Conservation (phyloP, 169 alveolate genomes). For the Eimeria sp. region DNA sequence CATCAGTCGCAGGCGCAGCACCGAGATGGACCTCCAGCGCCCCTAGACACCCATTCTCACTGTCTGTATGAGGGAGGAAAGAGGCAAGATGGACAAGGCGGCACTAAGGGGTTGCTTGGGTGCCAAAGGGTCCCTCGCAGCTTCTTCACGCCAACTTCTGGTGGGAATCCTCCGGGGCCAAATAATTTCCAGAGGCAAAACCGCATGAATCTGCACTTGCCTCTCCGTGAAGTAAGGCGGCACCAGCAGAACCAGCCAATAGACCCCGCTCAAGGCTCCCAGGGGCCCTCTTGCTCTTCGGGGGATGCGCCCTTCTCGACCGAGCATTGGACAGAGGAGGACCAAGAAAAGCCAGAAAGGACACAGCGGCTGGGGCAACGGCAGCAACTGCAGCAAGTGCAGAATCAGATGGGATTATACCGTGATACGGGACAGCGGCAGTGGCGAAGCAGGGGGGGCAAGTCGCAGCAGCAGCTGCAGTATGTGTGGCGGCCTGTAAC, state of each 20-base stretch:
- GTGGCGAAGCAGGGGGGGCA: background rate
- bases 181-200: background rate
- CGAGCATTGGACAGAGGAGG: background rate
- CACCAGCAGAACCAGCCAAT: background rate
- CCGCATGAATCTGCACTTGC: background rate
- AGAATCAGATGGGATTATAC: background rate
- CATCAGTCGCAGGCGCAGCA: background rate
- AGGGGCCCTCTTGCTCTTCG: background rate
- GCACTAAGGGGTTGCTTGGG: background rate
- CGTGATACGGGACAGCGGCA: background rate
- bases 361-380: slow-evolving; percentile 2
- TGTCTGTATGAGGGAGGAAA: background rate
- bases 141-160: background rate
- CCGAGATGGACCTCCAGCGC: background rate
- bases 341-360: background rate
- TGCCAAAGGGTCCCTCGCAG: background rate
- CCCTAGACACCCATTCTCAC: background rate
- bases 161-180: background rate
- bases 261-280: background rate
- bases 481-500: slow-evolving; percentile 21
- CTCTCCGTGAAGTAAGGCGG: background rate
- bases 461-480: background rate
- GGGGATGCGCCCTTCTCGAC: background rate
- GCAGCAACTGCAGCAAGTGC: background rate
- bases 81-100: background rate